Conservation (phyloP, 1,284 basidiomycete genomes). For the Wolfiporia cocos region DNA sequence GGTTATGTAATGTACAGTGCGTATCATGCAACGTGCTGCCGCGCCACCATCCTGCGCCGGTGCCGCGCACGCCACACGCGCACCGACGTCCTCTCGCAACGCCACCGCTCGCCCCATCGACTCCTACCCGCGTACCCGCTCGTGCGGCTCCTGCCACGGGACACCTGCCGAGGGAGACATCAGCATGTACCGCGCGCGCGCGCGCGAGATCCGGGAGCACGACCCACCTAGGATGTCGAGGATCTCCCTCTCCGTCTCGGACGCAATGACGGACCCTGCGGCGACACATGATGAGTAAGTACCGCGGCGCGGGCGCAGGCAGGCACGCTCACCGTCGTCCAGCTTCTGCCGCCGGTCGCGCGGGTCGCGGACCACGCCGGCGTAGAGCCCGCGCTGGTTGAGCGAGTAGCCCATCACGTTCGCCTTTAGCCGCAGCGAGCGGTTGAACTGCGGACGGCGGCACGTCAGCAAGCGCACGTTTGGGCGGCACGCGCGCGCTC, state of each 20-base stretch:
- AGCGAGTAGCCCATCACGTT: constrained; percentile 77
- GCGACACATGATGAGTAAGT: too few species aligned
- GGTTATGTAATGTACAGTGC: too few species aligned
- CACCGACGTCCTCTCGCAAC: too few species aligned
- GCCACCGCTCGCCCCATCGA: too few species aligned
- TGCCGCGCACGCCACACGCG: too few species aligned
- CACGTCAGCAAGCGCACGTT: too few species aligned
- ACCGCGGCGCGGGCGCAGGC: too few species aligned
- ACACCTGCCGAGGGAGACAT: constrained; percentile 31
- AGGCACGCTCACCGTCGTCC: constrained; percentile 55
- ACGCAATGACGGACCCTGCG: constrained; percentile 72
- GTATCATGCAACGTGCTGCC: too few species aligned
- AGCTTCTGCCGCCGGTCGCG: constrained; percentile 53
- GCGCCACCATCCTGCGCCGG: too few species aligned
- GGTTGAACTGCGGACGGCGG: constrained; percentile 66
- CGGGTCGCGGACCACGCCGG: constrained; percentile 67
- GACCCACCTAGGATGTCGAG: constrained; percentile 61
- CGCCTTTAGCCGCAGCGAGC: constrained; percentile 82
- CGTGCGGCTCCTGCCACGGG: constrained; percentile 75
- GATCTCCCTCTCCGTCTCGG: constrained; percentile 81
- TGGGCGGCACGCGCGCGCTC: too few species aligned
- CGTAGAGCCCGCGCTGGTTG: constrained; percentile 79
- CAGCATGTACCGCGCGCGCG: neutral
- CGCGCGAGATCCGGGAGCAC: neutral
- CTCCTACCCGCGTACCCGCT: constrained; percentile 40